A percentile compares a stretch with the other conserved stretches of the same genome.
phyloP scores from a whole-genome alignment of 345 rosid genomes.

The Salix arbutifolia region DNA sequence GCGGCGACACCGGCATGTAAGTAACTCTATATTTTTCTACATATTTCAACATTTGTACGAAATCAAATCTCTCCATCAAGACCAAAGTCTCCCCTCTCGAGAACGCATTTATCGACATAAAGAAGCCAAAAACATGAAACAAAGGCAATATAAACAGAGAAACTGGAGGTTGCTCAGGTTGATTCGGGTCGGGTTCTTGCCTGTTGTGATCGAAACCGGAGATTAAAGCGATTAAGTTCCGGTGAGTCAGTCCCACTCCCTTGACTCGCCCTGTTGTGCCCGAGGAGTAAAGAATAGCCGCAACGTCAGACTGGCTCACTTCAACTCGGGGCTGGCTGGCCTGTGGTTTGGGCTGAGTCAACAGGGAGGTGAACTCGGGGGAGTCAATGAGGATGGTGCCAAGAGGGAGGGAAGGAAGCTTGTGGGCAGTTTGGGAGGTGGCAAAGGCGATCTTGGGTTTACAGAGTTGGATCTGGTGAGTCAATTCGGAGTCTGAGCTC shows the following conservation, averaged over 20 bases:
- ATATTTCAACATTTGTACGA: conserved; percentile 34
- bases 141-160: conserved; percentile 44
- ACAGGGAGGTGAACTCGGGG: conserved; percentile 58
- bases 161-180: conserved; percentile 37
- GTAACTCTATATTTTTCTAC: conserved; percentile 54
- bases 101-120: conserved; percentile 29
- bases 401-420: conserved; percentile 36
- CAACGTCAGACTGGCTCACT: conserved; percentile 58
- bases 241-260: conserved; percentile 64
- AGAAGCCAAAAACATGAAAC: conserved; percentile 48
- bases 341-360: conserved; percentile 15
- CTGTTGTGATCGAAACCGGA: conserved; percentile 39
- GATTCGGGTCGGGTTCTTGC: not conserved
- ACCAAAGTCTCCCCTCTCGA: conserved; percentile 42
- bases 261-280: conserved; percentile 80
- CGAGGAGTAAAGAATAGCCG: conserved; percentile 70
- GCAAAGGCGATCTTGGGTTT: conserved; percentile 73
- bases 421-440: conserved; percentile 40
- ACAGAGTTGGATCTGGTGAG: conserved; percentile 50
- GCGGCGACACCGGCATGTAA: conserved; percentile 78
- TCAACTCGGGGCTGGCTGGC: not conserved
- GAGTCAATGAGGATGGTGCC: conserved; percentile 62
- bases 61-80: conserved; percentile 44
- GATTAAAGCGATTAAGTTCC: conserved; percentile 58
- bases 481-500: conserved; percentile 50